Evolutionary conservation across 1,139 yeast genomes (phyloP).

Genomic region (Saccharomyces hybrid): DNA sequence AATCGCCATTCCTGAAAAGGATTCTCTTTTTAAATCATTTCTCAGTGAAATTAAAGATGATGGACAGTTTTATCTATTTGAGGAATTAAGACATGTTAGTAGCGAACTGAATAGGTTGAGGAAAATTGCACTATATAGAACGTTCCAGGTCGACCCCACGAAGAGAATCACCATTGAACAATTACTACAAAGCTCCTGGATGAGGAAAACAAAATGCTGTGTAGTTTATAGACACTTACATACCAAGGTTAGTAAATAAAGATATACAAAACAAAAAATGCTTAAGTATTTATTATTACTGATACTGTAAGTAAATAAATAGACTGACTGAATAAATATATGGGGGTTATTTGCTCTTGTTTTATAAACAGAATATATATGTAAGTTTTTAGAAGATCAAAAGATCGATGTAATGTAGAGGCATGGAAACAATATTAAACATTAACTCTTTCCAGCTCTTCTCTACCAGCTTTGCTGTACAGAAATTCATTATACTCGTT

Average conservation of each 20-base stretch:
- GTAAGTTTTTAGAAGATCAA: background rate
- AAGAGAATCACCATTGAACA: constrained; percentile 40
- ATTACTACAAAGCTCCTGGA: constrained; percentile 44
- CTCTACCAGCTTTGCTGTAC: constrained; percentile 97
- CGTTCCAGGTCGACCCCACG: constrained; percentile 48
- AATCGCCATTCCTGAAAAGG: constrained; percentile 34
- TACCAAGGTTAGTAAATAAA: background rate
- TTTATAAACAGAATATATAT: constrained; percentile 1
- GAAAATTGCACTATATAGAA: constrained; percentile 45
- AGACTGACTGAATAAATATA: background rate
- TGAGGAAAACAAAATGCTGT: constrained; percentile 43
- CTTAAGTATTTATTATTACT: background rate
- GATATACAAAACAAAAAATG: background rate
- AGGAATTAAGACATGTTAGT: constrained; percentile 31
- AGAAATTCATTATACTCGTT: constrained; percentile 89
- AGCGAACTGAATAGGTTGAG: constrained; percentile 36
- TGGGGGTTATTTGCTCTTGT: background rate
- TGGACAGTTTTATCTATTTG: constrained; percentile 28
- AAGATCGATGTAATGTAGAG: background rate
- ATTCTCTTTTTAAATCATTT: constrained; percentile 25
- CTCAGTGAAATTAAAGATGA: constrained; percentile 32
- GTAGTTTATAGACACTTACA: constrained; percentile 22
- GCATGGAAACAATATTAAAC: constrained; percentile 35
- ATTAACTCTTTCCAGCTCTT: constrained; percentile 76
- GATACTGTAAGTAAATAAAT: background rate